Conservation (phyloP, 2,329 filamentous ascomycete genomes). For the Talaromyces sp. region DNA sequence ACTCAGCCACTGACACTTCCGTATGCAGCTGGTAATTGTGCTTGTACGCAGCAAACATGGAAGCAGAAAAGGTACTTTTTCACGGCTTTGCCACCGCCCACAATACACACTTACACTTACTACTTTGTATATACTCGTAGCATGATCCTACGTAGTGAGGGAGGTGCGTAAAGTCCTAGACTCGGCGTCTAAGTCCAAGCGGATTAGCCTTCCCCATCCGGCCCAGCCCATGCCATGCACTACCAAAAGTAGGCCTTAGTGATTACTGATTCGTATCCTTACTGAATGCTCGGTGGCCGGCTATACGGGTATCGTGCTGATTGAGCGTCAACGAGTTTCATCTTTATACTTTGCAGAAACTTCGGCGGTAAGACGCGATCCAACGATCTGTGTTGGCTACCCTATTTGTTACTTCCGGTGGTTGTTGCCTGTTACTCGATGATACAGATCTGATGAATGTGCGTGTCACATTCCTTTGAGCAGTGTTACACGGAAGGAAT, state of each 20-base stretch:
- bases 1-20: not conserved
- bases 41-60: not conserved
- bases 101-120: not conserved
- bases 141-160: not conserved
- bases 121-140: not conserved
- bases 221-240: not conserved
- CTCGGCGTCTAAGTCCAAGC: not conserved
- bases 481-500: conserved; percentile 2
- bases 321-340: not conserved
- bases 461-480: conserved; percentile 2
- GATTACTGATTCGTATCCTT: not conserved
- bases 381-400: not conserved
- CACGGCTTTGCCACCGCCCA: not conserved
- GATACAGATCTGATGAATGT: not conserved
- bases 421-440: not conserved
- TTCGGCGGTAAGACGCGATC: conserved; percentile 6
- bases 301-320: not conserved
- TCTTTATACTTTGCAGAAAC: not conserved
- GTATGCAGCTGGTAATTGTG: no score
- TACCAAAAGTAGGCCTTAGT: not conserved
- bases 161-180: no score
- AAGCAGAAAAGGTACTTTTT: not conserved
- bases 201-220: conserved; percentile 9
- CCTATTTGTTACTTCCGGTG: not conserved
- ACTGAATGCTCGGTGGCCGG: not conserved